A percentile compares a stretch with the other conserved stretches of the same genome.
phyloP scores from a whole-genome alignment of 352 stramenopile species.

The Phytophthora chlamydospora region DNA sequence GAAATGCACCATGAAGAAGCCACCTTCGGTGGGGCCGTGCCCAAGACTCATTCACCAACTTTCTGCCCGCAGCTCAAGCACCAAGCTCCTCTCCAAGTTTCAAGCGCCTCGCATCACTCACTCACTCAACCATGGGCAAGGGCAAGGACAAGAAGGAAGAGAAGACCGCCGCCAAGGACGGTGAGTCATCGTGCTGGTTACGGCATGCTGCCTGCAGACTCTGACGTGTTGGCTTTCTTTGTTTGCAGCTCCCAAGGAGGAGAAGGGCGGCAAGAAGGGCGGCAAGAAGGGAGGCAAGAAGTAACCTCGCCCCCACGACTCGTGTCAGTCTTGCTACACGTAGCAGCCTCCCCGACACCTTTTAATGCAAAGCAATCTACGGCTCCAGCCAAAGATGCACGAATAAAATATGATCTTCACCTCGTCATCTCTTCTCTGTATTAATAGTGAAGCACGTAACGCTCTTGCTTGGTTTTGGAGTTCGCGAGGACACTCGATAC shows the following conservation, averaged over 20 bases:
- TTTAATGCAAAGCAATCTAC: conserved; percentile 8
- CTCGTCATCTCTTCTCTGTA: conserved; percentile 1
- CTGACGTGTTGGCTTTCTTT: conserved; percentile 9
- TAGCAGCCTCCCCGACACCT: conserved; percentile 14
- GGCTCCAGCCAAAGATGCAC: conserved; percentile 9
- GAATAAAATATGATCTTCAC: conserved; percentile 27
- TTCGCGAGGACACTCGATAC: neutral
- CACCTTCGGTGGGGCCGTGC: neutral
- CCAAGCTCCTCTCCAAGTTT: conserved; percentile 14
- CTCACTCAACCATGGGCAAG: conserved; percentile 31
- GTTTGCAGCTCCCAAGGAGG: conserved; percentile 35
- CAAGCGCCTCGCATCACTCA: conserved; percentile 3
- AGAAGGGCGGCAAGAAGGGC: conserved; percentile 42
- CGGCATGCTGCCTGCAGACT: neutral
- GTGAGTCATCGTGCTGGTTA: conserved; percentile 14
- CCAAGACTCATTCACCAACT: conserved; percentile 25
- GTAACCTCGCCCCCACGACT: conserved; percentile 24
- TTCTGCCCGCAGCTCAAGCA: conserved; percentile 14
- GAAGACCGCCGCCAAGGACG: conserved; percentile 48
- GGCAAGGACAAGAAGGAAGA: conserved; percentile 45
- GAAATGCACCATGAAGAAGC: no score
- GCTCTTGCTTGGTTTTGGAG: conserved; percentile 2
- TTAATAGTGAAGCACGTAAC: conserved; percentile 15
- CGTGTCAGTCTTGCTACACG: conserved; percentile 5
- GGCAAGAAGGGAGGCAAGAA: conserved; percentile 70